Conservation (phyloP, 2,329 filamentous ascomycete genomes). For the Atkinsonella texensis region DNA sequence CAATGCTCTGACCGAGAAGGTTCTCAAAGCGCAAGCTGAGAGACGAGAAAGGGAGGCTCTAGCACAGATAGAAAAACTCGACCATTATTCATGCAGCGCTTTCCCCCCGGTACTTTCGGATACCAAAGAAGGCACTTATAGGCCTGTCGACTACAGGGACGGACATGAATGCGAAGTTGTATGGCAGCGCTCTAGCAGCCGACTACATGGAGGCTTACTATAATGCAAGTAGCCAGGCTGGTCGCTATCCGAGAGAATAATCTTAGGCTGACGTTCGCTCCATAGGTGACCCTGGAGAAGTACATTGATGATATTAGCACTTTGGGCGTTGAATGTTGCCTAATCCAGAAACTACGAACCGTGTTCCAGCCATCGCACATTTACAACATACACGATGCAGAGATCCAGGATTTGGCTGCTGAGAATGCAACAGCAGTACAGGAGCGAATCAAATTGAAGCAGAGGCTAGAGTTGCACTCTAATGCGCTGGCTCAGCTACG, state of each 20-base stretch:
- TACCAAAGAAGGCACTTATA: not conserved
- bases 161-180: not conserved
- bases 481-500: not conserved
- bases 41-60: constrained; percentile 3
- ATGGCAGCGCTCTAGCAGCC: constrained; percentile 10
- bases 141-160: not conserved
- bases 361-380: constrained; percentile 12
- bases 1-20: constrained; percentile 28
- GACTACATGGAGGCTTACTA: constrained; percentile 30
- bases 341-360: constrained; percentile 9
- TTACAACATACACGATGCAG: constrained; percentile 8
- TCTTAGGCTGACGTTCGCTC: not conserved
- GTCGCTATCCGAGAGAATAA: not conserved
- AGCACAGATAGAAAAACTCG: not conserved
- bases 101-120: not conserved
- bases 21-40: constrained; percentile 18
- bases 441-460: not conserved
- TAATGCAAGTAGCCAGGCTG: constrained; percentile 18
- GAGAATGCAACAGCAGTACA: constrained; percentile 9
- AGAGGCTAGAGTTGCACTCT: not conserved
- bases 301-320: constrained; percentile 13
- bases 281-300: constrained; percentile 11
- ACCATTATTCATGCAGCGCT: constrained; percentile 1
- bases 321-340: constrained; percentile 12
- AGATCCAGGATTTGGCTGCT: constrained; percentile 11